Conservation (phyloP, 129 eudicot genomes). For the Tagetes patula region DNA sequence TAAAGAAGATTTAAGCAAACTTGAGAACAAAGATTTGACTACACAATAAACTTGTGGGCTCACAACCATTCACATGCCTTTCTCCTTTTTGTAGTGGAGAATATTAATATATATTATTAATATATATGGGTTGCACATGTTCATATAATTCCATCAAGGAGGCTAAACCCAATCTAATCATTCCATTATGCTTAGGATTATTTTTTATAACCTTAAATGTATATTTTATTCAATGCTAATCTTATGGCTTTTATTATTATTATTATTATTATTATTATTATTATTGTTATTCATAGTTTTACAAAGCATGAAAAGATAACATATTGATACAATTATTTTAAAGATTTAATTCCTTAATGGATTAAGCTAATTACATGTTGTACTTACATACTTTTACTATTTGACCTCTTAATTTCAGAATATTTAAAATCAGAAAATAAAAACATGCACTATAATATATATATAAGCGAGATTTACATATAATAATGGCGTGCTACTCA, state of each 20-base stretch:
- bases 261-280: not conserved
- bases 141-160: constrained; percentile 36
- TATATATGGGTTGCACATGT: constrained; percentile 35
- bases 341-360: not conserved
- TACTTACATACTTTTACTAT: too few relatives aligned
- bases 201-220: constrained; percentile 9
- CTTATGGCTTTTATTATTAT: not conserved
- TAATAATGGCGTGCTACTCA: constrained; percentile 22
- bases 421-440: not conserved
- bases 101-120: not conserved
- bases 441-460: not conserved
- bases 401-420: not conserved
- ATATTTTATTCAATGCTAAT: not conserved
- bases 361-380: not conserved
- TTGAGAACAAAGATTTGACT: constrained; percentile 35
- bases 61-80: constrained; percentile 39
- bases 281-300: not conserved
- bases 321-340: not conserved
- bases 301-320: not conserved
- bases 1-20: constrained; percentile 29
- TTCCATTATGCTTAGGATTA: constrained; percentile 27
- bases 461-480: not conserved
- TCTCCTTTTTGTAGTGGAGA: constrained; percentile 40
- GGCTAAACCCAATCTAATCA: constrained; percentile 37
- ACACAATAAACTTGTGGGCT: constrained; percentile 32